A percentile compares a stretch with the other conserved stretches of the same genome.
Evolutionary conservation across 2,329 filamentous ascomycete species (phyloP).

Genomic region (Neofusicoccum kwambonambiense): DNA sequence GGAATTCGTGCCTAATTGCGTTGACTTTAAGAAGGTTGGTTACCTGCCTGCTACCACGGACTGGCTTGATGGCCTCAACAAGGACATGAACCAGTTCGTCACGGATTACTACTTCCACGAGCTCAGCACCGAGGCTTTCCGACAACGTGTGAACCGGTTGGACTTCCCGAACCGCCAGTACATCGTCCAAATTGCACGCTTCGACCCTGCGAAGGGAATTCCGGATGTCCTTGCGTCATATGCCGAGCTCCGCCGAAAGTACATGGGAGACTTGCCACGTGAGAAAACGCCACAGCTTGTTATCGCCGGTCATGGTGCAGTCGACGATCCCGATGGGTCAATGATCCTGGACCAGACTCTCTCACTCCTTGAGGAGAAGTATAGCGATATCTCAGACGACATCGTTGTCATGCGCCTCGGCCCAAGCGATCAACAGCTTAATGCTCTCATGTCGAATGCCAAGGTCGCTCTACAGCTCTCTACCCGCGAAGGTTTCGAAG

Average conservation of each 20-base stretch:
- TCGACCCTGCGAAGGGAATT: conserved; percentile 82
- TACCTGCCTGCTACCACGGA: conserved; percentile 81
- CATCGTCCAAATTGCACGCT: conserved; percentile 77
- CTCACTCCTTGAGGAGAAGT: conserved; percentile 61
- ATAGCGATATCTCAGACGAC: conserved; percentile 49
- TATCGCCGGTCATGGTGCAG: conserved; percentile 74
- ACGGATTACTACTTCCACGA: conserved; percentile 70
- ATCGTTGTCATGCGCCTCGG: conserved; percentile 75
- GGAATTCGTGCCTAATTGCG: conserved; percentile 68
- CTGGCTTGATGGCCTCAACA: conserved; percentile 82
- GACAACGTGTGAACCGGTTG: conserved; percentile 60
- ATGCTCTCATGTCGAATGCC: conserved; percentile 70
- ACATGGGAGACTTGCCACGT: conserved; percentile 51
- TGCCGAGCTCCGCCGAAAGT: conserved; percentile 65
- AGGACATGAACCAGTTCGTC: conserved; percentile 68
- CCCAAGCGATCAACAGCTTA: conserved; percentile 77
- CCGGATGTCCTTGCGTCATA: conserved; percentile 75
- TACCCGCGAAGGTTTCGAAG: conserved; percentile 79
- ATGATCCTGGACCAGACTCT: conserved; percentile 72
- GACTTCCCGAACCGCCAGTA: conserved; percentile 64
- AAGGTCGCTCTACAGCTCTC: conserved; percentile 76
- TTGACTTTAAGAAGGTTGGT: conserved; percentile 65
- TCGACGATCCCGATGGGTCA: conserved; percentile 77
- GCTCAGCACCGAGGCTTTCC: conserved; percentile 64
- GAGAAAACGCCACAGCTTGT: conserved; percentile 67